phyloP scores from a whole-genome alignment of 2,329 filamentous ascomycete genomes.

The Ophiostoma triangulosporum region DNA sequence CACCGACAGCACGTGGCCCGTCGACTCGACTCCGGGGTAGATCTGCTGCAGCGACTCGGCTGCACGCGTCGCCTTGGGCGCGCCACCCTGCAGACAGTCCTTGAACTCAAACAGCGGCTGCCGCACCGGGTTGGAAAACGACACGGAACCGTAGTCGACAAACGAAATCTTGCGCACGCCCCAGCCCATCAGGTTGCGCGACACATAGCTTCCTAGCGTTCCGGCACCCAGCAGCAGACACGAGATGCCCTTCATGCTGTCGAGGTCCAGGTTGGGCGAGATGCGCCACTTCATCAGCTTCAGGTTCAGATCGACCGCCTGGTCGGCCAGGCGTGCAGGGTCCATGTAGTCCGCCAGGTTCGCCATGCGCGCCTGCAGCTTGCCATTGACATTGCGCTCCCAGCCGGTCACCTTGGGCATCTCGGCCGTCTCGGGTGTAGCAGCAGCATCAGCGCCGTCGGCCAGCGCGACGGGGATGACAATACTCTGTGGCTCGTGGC shows the following conservation, averaged over 20 bases:
- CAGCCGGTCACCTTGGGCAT: constrained; percentile 92
- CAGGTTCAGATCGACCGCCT: constrained; percentile 88
- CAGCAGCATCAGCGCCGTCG: constrained; percentile 12
- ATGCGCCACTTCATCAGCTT: constrained; percentile 99
- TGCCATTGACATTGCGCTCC: constrained; percentile 72
- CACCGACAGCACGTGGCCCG: constrained; percentile 70
- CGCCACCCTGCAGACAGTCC: constrained; percentile 77
- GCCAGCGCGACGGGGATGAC: constrained; percentile 55
- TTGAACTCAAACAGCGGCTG: constrained; percentile 86
- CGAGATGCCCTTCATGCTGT: constrained; percentile 76
- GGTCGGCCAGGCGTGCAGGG: constrained; percentile 72
- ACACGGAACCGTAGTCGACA: constrained; percentile 84
- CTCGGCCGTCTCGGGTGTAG: constrained; percentile 27
- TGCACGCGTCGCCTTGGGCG: constrained; percentile 68
- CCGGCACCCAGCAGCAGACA: constrained; percentile 86
- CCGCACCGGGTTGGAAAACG: constrained; percentile 90
- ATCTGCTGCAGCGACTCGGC: constrained; percentile 71
- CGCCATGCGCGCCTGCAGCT: constrained; percentile 63
- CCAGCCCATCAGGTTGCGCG: constrained; percentile 86
- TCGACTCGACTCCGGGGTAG: constrained; percentile 76
- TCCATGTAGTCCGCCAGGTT: constrained; percentile 92
- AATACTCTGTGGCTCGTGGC: constrained; percentile 71
- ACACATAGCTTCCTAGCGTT: constrained; percentile 87
- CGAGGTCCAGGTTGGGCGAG: constrained; percentile 73
- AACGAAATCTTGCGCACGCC: constrained; percentile 92